phyloP scores from a whole-genome alignment of 768 basidiomycete genomes.

The Lactarius tabidus region DNA sequence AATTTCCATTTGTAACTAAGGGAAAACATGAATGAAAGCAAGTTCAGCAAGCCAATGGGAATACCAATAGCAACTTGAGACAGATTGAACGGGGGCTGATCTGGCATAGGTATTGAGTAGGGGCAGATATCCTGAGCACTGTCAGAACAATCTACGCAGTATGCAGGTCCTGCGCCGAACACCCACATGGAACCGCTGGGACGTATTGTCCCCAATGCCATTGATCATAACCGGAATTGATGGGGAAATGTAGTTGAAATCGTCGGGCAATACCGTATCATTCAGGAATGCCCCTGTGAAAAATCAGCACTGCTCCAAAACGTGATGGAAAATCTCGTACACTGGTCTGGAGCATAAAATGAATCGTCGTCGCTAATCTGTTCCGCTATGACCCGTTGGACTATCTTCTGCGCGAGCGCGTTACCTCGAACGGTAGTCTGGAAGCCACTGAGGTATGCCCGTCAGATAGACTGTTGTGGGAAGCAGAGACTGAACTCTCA shows the following conservation, averaged over 20 bases:
- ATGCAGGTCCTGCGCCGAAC: not conserved
- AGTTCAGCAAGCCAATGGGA: not conserved
- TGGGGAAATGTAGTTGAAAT: slow-evolving; percentile 34
- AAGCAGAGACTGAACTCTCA: slow-evolving; percentile 31
- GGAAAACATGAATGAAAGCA: not conserved
- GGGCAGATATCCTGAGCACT: slow-evolving; percentile 34
- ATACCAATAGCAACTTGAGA: slow-evolving; percentile 23
- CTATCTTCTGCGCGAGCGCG: slow-evolving; percentile 54
- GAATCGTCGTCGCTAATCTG: slow-evolving; percentile 36
- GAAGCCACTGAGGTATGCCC: slow-evolving; percentile 45
- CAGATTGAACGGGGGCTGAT: slow-evolving; percentile 20
- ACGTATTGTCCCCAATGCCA: slow-evolving; percentile 30
- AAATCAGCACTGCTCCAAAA: not conserved
- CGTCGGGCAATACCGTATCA: slow-evolving; percentile 29
- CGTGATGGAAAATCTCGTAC: slow-evolving; percentile 34
- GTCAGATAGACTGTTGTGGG: not conserved
- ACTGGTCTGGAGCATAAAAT: slow-evolving; percentile 53
- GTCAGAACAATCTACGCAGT: not conserved
- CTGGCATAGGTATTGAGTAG: slow-evolving; percentile 9
- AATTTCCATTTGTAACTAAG: slow-evolving; percentile 30
- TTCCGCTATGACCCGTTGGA: slow-evolving; percentile 48
- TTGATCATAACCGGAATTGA: slow-evolving; percentile 30
- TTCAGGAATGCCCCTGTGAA: slow-evolving; percentile 35
- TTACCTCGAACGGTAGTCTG: slow-evolving; percentile 52
- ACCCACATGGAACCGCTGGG: slow-evolving; percentile 36